phyloP scores from a whole-genome alignment of 257 asterid genomes.

The Forsythia viridissima region DNA sequence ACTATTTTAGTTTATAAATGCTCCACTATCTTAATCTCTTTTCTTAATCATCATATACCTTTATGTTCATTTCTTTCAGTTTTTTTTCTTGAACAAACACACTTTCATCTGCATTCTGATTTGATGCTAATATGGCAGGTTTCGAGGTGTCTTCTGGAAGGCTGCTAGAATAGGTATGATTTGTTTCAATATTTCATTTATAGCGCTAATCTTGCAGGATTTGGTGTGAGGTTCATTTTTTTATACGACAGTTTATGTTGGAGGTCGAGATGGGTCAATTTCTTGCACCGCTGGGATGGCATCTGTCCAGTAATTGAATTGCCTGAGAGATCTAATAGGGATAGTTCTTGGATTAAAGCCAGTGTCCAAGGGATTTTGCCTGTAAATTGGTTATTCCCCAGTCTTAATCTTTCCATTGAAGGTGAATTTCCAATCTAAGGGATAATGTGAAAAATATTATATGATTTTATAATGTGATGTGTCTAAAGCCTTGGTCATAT shows the following conservation, averaged over 20 bases:
- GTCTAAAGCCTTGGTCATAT: too few relatives aligned
- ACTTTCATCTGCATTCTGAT: conserved; percentile 19
- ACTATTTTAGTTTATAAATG: conserved; percentile 9
- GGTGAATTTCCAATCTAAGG: too few relatives aligned
- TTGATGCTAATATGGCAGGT: conserved; percentile 38
- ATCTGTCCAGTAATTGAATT: accelerated
- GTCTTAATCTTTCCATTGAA: too few relatives aligned
- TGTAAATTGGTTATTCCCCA: too few relatives aligned
- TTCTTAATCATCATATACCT: background rate
- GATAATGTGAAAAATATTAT: too few relatives aligned
- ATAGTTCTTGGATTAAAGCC: too few relatives aligned
- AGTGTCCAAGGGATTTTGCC: too few relatives aligned
- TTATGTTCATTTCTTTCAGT: background rate
- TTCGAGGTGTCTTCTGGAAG: conserved; percentile 61
- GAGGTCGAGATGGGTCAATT: background rate
- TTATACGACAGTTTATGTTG: background rate
- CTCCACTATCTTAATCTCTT: background rate
- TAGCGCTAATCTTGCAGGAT: conserved; percentile 1
- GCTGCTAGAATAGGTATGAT: conserved; percentile 56
- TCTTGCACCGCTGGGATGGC: too few relatives aligned
- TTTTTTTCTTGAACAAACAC: background rate
- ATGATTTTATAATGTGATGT: too few relatives aligned
- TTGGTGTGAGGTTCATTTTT: conserved; percentile 5
- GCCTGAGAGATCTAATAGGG: too few relatives aligned
- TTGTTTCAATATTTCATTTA: background rate